A percentile compares a stretch with the other conserved stretches of the same genome.
Conservation (phyloP, 2,329 filamentous ascomycete genomes). For the Clonostachys solani region DNA sequence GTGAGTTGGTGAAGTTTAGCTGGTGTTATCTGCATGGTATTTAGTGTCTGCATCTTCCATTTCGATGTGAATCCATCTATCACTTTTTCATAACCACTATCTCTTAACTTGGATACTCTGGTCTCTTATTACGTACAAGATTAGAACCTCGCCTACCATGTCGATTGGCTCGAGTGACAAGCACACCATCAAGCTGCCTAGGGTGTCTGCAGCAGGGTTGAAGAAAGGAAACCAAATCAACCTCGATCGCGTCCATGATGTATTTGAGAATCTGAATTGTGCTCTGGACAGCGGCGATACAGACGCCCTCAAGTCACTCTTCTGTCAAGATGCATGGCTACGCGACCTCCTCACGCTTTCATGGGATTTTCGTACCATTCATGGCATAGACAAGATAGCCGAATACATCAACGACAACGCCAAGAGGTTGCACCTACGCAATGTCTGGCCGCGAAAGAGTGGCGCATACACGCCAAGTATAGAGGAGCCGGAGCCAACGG, state of each 20-base stretch:
- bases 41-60: too few species aligned
- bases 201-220: neutral
- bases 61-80: too few species aligned
- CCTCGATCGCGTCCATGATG: neutral
- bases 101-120: too few species aligned
- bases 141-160: neutral
- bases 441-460: conserved; percentile 1
- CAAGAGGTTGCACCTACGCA: neutral
- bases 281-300: neutral
- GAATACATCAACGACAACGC: conserved; percentile 2
- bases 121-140: neutral
- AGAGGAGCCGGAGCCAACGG: neutral
- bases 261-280: neutral
- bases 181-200: neutral
- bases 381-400: conserved; percentile 7
- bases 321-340: conserved; percentile 16
- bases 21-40: too few species aligned
- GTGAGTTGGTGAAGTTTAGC: too few species aligned
- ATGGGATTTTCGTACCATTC: conserved; percentile 18
- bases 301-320: conserved; percentile 7
- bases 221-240: neutral
- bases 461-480: conserved; percentile 1
- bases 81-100: too few species aligned
- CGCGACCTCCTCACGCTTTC: conserved; percentile 15
- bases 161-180: neutral